Conservation (phyloP, 179 eudicot species). For the Carnegiea gigantea region DNA sequence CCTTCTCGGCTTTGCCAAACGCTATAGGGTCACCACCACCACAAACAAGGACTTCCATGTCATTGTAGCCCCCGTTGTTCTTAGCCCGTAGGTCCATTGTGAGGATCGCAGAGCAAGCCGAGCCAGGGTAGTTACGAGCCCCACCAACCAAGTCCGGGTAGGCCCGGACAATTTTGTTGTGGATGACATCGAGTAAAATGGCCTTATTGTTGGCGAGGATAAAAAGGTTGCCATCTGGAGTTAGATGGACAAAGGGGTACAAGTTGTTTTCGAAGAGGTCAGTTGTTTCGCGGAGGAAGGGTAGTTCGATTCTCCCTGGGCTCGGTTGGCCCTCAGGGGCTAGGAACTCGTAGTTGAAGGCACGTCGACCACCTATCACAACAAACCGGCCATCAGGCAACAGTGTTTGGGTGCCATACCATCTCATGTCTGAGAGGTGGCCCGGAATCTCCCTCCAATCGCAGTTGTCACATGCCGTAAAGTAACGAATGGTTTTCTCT, state of each 20-base stretch:
- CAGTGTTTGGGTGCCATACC: constrained; percentile 47
- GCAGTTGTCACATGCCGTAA: constrained; percentile 34
- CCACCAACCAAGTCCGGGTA: constrained; percentile 65
- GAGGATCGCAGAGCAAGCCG: constrained; percentile 64
- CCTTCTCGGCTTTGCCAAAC: constrained; percentile 32
- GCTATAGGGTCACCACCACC: constrained; percentile 53
- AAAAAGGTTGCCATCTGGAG: constrained; percentile 84
- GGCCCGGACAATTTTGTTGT: constrained; percentile 36
- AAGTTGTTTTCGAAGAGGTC: constrained; percentile 52
- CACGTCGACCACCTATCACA: constrained; percentile 42
- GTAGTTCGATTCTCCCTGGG: constrained; percentile 22
- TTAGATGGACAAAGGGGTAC: constrained; percentile 76
- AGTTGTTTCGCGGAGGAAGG: constrained; percentile 33
- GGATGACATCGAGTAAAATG: constrained; percentile 47
- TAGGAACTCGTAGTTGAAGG: constrained; percentile 39
- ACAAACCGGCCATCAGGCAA: constrained; percentile 32
- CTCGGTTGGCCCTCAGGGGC: constrained; percentile 31
- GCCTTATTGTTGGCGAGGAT: constrained; percentile 64
- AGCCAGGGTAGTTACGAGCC: constrained; percentile 81
- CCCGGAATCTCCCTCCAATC: constrained; percentile 37
- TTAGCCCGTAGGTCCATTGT: constrained; percentile 40
- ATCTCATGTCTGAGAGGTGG: constrained; percentile 45
- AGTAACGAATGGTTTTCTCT: constrained; percentile 36
- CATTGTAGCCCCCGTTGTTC: neutral
- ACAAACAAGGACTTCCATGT: constrained; percentile 55